Evolutionary conservation across 805 yeast species (phyloP).

Genomic region (Kodamaea fukazawae): DNA sequence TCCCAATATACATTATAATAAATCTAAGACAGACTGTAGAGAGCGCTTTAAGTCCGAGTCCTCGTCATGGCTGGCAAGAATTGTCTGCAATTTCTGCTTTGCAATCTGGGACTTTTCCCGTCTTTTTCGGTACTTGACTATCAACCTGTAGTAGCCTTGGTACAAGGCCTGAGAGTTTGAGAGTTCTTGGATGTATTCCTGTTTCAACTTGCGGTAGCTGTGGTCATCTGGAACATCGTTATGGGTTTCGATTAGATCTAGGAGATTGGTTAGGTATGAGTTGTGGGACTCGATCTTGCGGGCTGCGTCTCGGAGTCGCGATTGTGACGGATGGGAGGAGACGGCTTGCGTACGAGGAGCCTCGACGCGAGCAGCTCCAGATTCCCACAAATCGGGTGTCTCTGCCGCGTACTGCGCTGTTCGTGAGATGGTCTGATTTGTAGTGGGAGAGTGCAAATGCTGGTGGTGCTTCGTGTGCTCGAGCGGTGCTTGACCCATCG

Average conservation of each 20-base stretch:
- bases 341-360: too few relatives aligned
- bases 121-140: slow-evolving; percentile 23
- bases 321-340: neutral
- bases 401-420: neutral
- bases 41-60: too few relatives aligned
- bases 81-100: too few relatives aligned
- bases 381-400: neutral
- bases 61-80: too few relatives aligned
- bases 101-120: too few relatives aligned
- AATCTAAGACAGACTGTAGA: too few relatives aligned
- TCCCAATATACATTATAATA: too few relatives aligned
- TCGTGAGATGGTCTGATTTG: slow-evolving; percentile 9
- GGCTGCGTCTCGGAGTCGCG: slow-evolving; percentile 2
- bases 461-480: slow-evolving; percentile 6
- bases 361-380: neutral
- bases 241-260: slow-evolving; percentile 17
- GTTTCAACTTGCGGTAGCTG: slow-evolving; percentile 21
- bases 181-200: slow-evolving; percentile 29
- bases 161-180: slow-evolving; percentile 26
- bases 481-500: too few relatives aligned
- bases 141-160: slow-evolving; percentile 29
- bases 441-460: slow-evolving; percentile 22
- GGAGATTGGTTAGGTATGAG: slow-evolving; percentile 21
- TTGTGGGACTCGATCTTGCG: slow-evolving; percentile 15
- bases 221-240: slow-evolving; percentile 11